Conservation (phyloP, 2,329 filamentous ascomycete species). For the Claviceps fusiformis region DNA sequence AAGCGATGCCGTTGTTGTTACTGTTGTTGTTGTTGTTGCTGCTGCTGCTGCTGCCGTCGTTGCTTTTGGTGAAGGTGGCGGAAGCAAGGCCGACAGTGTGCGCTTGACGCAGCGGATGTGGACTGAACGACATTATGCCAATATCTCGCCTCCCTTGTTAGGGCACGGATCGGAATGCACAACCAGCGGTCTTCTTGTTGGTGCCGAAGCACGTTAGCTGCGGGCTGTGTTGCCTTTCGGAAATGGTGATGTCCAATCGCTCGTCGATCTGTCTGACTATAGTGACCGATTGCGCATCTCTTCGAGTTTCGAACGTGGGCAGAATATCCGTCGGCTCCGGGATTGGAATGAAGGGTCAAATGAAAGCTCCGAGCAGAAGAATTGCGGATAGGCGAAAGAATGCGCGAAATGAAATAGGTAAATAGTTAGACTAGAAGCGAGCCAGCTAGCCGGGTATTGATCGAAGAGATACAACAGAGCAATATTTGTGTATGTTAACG, state of each 20-base stretch:
- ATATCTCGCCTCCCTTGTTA: constrained; percentile 10
- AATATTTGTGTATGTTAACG: not conserved
- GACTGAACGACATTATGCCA: constrained; percentile 39
- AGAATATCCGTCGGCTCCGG: not conserved
- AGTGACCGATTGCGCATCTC: constrained; percentile 2
- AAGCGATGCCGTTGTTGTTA: constrained; percentile 25
- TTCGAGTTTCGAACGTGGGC: not conserved
- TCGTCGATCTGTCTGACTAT: not conserved
- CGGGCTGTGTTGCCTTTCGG: not conserved
- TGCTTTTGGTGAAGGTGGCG: not conserved
- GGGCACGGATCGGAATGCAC: constrained; percentile 3
- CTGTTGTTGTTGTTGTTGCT: constrained; percentile 22
- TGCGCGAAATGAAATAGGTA: not conserved
- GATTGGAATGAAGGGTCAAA: not conserved
- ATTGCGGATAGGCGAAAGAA: not conserved
- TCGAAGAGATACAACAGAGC: not conserved
- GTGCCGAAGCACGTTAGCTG: not conserved
- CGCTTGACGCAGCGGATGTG: constrained; percentile 44
- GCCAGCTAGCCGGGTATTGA: not conserved
- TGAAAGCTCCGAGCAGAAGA: not conserved
- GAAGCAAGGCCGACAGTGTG: constrained; percentile 29
- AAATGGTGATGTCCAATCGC: not conserved
- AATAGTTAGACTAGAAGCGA: not conserved
- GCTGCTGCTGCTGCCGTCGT: not conserved
- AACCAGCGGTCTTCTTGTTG: not conserved